Evolutionary conservation across 768 basidiomycete species (phyloP).

Genomic region (Hebeloma cylindrosporum): DNA sequence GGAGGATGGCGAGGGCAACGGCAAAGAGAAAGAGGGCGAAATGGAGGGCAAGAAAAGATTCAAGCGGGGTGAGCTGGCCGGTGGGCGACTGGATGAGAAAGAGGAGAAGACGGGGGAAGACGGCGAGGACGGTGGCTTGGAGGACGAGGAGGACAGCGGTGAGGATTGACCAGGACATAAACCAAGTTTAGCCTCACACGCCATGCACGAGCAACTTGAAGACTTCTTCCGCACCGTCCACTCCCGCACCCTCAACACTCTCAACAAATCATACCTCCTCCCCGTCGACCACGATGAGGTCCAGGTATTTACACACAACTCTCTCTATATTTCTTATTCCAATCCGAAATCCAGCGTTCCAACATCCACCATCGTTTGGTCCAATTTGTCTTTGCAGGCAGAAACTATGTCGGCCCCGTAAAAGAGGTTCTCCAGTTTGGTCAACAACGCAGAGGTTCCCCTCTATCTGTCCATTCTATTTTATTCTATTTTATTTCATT

Average conservation of each 20-base stretch:
- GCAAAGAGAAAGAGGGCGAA: slow-evolving; percentile 62
- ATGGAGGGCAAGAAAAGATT: slow-evolving; percentile 67
- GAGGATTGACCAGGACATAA: slow-evolving; percentile 30
- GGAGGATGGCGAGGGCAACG: slow-evolving; percentile 53
- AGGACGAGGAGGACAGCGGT: slow-evolving; percentile 26
- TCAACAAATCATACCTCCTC: slow-evolving; percentile 59
- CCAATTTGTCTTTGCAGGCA: slow-evolving; percentile 64
- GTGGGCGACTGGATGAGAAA: slow-evolving; percentile 56
- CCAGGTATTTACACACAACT: slow-evolving; percentile 39
- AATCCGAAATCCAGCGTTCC: slow-evolving; percentile 46
- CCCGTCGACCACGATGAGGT: slow-evolving; percentile 69
- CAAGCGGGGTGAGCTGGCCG: slow-evolving; percentile 58
- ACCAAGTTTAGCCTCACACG: slow-evolving; percentile 25
- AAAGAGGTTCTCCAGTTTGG: slow-evolving; percentile 54
- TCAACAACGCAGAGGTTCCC: slow-evolving; percentile 39
- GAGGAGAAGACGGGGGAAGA: slow-evolving; percentile 65
- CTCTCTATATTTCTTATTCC: slow-evolving; percentile 4
- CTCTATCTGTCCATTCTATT: slow-evolving; percentile 2
- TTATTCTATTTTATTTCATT: slow-evolving; percentile 26
- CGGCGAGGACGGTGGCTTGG: slow-evolving; percentile 25
- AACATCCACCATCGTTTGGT: slow-evolving; percentile 63
- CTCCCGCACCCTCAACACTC: slow-evolving; percentile 53
- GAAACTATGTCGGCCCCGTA: slow-evolving; percentile 67
- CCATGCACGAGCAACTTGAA: slow-evolving; percentile 34
- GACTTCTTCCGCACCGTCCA: slow-evolving; percentile 55